Conservation (phyloP, 805 yeast genomes). For the Lachancea mirantina region DNA sequence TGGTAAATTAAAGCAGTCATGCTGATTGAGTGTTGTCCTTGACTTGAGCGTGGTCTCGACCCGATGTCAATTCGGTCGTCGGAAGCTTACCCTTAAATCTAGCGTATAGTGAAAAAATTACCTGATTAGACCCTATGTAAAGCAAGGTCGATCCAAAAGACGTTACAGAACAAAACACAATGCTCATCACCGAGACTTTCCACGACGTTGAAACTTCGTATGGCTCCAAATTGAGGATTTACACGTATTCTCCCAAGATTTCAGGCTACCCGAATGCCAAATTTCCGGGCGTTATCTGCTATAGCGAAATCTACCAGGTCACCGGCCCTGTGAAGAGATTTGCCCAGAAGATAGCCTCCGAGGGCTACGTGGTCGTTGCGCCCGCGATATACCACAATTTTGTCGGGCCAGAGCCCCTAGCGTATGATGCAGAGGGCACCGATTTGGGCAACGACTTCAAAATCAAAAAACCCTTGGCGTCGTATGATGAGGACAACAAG, state of each 20-base stretch:
- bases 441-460: conserved; percentile 67
- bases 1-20: no score
- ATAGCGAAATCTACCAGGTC: conserved; percentile 74
- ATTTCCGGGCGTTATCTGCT: conserved; percentile 75
- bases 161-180: conserved; percentile 26
- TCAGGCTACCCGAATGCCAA: conserved; percentile 70
- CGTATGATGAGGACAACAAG: conserved; percentile 70
- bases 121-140: no score
- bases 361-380: conserved; percentile 72
- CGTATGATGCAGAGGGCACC: conserved; percentile 67
- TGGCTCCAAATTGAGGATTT: conserved; percentile 61
- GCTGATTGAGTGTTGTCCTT: no score
- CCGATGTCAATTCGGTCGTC: no score
- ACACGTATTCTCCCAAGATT: conserved; percentile 58
- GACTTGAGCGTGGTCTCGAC: no score
- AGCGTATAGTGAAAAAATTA: no score
- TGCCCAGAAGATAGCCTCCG: conserved; percentile 71
- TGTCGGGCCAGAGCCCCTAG: conserved; percentile 53
- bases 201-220: conserved; percentile 59
- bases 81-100: no score
- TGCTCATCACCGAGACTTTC: conserved; percentile 62
- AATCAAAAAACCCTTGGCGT: conserved; percentile 54
- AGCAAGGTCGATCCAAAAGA: no score
- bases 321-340: conserved; percentile 77
- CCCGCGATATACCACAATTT: conserved; percentile 78